Conservation (phyloP, 2,329 filamentous ascomycete species). For the Karstenula rhodostoma region DNA sequence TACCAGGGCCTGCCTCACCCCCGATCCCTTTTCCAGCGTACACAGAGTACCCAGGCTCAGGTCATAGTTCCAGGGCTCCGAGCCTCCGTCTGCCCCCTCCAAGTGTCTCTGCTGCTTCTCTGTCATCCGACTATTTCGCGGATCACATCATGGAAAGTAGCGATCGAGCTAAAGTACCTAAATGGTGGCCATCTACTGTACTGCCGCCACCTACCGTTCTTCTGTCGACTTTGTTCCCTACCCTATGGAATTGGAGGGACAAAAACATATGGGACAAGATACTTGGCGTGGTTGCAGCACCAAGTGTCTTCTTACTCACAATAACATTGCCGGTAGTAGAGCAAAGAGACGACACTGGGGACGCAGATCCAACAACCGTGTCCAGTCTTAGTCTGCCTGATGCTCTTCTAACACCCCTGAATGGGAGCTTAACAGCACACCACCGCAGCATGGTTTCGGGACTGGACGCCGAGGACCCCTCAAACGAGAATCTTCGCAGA, state of each 20-base stretch:
- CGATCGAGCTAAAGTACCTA: slow-evolving; percentile 57
- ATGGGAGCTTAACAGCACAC: slow-evolving; percentile 28
- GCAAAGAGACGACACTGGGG: slow-evolving; percentile 60
- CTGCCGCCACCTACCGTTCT: slow-evolving; percentile 78
- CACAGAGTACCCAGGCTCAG: slow-evolving; percentile 61
- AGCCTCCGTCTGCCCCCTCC: slow-evolving; percentile 66
- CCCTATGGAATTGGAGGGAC: slow-evolving; percentile 79
- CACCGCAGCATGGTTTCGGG: slow-evolving; percentile 30
- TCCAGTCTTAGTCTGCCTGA: slow-evolving; percentile 41
- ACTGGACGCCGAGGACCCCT: slow-evolving; percentile 30
- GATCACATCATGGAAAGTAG: slow-evolving; percentile 53
- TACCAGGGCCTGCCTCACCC: slow-evolving; percentile 53
- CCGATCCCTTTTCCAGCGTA: slow-evolving; percentile 74
- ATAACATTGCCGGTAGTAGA: slow-evolving; percentile 93
- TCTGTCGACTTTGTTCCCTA: slow-evolving; percentile 82
- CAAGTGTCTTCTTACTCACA: slow-evolving; percentile 88
- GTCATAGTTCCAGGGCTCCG: slow-evolving; percentile 55
- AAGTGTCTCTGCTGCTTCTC: slow-evolving; percentile 58
- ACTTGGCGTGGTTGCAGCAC: slow-evolving; percentile 82
- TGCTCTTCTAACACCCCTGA: slow-evolving; percentile 32
- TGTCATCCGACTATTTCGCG: slow-evolving; percentile 58
- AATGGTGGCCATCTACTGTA: slow-evolving; percentile 82
- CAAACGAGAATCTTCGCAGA: slow-evolving; percentile 19
- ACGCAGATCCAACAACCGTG: slow-evolving; percentile 47
- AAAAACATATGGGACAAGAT: slow-evolving; percentile 88